phyloP scores from a whole-genome alignment of 1,284 basidiomycete genomes.

The Cutaneotrichosporon sp. region DNA sequence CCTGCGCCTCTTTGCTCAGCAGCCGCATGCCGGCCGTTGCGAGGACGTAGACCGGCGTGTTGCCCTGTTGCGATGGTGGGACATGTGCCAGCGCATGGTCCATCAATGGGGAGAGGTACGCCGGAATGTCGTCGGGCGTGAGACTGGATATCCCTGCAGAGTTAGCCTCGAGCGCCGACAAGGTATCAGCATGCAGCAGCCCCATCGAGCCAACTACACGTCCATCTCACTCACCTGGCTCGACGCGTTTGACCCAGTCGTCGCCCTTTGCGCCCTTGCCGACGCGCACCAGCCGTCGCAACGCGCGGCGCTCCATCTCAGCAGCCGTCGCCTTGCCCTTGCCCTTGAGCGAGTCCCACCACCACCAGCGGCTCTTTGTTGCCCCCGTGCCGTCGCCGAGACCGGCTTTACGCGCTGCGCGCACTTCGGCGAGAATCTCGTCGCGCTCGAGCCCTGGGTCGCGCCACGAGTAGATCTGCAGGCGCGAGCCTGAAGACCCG shows the following conservation, averaged over 20 bases:
- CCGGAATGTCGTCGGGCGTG: conserved; percentile 62
- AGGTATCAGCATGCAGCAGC: neutral
- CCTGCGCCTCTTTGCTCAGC: conserved; percentile 63
- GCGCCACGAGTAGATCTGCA: conserved; percentile 96
- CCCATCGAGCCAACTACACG: neutral
- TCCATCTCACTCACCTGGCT: conserved; percentile 66
- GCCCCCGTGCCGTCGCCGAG: conserved; percentile 5
- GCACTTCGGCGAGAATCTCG: conserved; percentile 43
- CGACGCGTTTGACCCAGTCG: conserved; percentile 85
- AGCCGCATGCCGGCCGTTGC: conserved; percentile 98
- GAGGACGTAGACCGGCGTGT: conserved; percentile 87
- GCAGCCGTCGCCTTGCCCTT: conserved; percentile 38
- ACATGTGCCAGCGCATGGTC: conserved; percentile 76
- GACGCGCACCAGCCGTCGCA: conserved; percentile 64
- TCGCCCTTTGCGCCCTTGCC: conserved; percentile 83
- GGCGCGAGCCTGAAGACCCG: conserved; percentile 89
- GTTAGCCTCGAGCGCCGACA: neutral
- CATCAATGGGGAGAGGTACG: conserved; percentile 76
- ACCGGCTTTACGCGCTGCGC: conserved; percentile 15
- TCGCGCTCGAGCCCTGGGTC: conserved; percentile 60
- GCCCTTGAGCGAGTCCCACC: conserved; percentile 32
- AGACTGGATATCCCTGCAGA: conserved; percentile 74
- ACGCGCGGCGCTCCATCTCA: conserved; percentile 38
- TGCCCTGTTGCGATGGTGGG: conserved; percentile 71
- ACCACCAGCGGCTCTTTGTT: conserved; percentile 26